A percentile compares a stretch with the other conserved stretches of the same genome.
Conservation (phyloP, 2,329 filamentous ascomycete genomes). For the Drechslerella coelobrocha region DNA sequence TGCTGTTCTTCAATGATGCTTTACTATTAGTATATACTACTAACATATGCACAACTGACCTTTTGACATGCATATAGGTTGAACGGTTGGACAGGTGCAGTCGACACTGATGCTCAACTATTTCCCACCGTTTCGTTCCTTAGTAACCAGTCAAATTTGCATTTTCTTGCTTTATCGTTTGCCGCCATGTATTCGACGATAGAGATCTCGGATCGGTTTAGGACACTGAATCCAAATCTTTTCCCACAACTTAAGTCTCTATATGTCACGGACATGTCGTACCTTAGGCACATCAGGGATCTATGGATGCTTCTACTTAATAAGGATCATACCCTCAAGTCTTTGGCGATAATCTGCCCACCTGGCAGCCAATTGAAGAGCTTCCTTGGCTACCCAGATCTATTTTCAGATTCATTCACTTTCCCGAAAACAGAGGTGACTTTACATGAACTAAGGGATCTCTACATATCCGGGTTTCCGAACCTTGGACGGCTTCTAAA, state of each 20-base stretch:
- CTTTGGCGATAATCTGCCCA: conserved; percentile 17
- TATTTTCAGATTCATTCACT: conserved; percentile 14
- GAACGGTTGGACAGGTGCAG: not conserved
- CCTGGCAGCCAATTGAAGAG: conserved; percentile 6
- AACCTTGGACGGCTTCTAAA: conserved; percentile 25
- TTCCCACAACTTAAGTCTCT: conserved; percentile 22
- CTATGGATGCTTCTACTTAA: conserved; percentile 19
- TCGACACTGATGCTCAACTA: not conserved
- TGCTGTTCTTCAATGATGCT: not conserved
- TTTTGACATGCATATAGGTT: not conserved
- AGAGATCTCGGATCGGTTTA: not conserved
- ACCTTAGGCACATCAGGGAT: conserved; percentile 9
- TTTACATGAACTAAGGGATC: conserved; percentile 11
- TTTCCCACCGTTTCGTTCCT: conserved; percentile 11
- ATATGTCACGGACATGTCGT: conserved; percentile 17
- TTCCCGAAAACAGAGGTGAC: conserved; percentile 10
- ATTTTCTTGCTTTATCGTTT: conserved; percentile 7
- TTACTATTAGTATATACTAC: not conserved
- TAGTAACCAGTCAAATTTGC: not conserved
- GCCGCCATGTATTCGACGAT: conserved; percentile 7
- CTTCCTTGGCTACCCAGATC: conserved; percentile 9
- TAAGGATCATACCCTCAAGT: conserved; percentile 18
- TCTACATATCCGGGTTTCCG: conserved; percentile 18
- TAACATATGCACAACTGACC: not conserved
- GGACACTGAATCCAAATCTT: not conserved